These are phyloP conservation scores for Fusarium sp. DNA, from an alignment of 2,329 filamentous ascomycete species.

Conservation along the genomic window DNA sequence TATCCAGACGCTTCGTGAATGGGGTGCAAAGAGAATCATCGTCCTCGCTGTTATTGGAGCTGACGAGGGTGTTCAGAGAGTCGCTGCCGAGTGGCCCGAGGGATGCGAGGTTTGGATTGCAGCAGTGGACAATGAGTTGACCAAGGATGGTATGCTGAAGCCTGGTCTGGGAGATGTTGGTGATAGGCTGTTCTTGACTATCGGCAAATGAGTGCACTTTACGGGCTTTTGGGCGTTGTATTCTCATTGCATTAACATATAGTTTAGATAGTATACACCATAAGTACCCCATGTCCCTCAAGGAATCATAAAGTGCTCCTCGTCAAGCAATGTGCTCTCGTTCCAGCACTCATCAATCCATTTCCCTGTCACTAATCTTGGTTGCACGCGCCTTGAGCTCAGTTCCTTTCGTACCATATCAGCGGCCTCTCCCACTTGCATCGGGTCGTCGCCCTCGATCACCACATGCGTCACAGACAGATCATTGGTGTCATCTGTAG, in stretches of 20 bases:
- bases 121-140: slow-evolving; percentile 78
- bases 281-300: slow-evolving; percentile 31
- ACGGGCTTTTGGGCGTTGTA: slow-evolving; percentile 2
- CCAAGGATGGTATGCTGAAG: slow-evolving; percentile 87
- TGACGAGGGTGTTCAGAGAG: slow-evolving; percentile 73
- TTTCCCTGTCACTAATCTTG: slow-evolving; percentile 72
- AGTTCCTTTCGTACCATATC: slow-evolving; percentile 58
- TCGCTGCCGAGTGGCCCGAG: slow-evolving; percentile 81
- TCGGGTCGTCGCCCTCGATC: slow-evolving; percentile 55
- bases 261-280: slow-evolving; percentile 35
- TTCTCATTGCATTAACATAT: slow-evolving; percentile 25
- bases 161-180: slow-evolving; percentile 92
- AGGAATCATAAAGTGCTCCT: slow-evolving; percentile 67
- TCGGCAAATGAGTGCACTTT: slow-evolving; percentile 75
- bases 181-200: slow-evolving; percentile 87
- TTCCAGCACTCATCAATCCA: slow-evolving; percentile 88
- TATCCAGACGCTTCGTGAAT: slow-evolving; percentile 88
- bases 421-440: slow-evolving; percentile 50
- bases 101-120: slow-evolving; percentile 85
- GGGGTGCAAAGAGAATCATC: slow-evolving; percentile 86
- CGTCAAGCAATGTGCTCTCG: slow-evolving; percentile 81
- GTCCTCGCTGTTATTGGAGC: slow-evolving; percentile 82
- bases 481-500: slow-evolving; percentile 63
- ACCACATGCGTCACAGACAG: slow-evolving; percentile 77
- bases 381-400: slow-evolving; percentile 62